Percentiles rank a stretch among this genome's conserved stretches.
phyloP scores from a whole-genome alignment of 2,329 filamentous ascomycete species.

The Lecanosticta acicola region DNA sequence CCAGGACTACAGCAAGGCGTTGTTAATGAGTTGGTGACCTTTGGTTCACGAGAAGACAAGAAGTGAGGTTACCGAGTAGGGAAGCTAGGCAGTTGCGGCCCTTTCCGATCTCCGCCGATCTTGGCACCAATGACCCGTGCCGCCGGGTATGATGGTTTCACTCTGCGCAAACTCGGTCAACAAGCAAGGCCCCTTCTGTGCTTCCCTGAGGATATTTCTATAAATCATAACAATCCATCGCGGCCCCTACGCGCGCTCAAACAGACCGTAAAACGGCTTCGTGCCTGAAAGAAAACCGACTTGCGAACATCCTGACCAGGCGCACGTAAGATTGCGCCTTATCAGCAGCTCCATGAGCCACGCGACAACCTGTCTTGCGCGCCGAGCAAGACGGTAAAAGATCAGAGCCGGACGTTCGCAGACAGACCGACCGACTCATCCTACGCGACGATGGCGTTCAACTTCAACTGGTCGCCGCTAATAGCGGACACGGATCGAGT shows the following conservation, averaged over 20 bases:
- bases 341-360: conserved; percentile 21
- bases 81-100: too few species aligned
- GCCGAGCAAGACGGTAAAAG: conserved; percentile 16
- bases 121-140: too few species aligned
- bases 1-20: too few species aligned
- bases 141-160: too few species aligned
- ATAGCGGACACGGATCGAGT: conserved; percentile 91
- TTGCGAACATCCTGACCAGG: background rate
- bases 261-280: background rate
- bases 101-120: too few species aligned
- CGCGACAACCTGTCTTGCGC: conserved; percentile 23
- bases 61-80: too few species aligned
- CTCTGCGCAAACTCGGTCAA: too few species aligned
- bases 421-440: background rate
- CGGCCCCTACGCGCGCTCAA: background rate
- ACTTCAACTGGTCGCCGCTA: conserved; percentile 99
- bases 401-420: background rate
- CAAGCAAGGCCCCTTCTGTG: too few species aligned
- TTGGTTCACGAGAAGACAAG: too few species aligned
- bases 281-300: background rate
- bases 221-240: background rate
- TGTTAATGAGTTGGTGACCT: too few species aligned
- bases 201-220: background rate
- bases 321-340: conserved; percentile 1
- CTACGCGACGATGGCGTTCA: conserved; percentile 76